Evolutionary conservation across 345 rosid species (phyloP).

Genomic region (Dipteronia sinensis): DNA sequence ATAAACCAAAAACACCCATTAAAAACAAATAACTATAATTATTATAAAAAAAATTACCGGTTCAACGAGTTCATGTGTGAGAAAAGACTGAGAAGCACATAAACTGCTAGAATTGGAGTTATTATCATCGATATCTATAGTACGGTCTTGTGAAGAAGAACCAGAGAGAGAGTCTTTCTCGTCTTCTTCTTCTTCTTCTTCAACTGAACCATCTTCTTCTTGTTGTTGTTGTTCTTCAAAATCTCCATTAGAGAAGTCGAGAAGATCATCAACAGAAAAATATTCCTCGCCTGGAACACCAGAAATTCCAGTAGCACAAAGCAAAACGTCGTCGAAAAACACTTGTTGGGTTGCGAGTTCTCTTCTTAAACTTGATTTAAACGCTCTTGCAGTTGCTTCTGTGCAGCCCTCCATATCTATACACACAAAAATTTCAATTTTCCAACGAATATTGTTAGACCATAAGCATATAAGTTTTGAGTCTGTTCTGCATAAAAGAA

Average conservation of each 20-base stretch:
- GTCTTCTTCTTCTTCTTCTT: conserved; percentile 21
- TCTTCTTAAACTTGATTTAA: conserved; percentile 55
- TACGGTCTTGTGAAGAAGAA: conserved; percentile 34
- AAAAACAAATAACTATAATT: neutral
- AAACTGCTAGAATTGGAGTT: conserved; percentile 31
- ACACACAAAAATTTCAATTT: neutral
- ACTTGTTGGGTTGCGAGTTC: conserved; percentile 45
- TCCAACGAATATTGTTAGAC: neutral
- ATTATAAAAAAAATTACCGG: conserved; percentile 32
- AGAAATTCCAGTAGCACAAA: neutral
- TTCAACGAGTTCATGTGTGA: conserved; percentile 35
- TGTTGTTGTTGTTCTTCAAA: neutral
- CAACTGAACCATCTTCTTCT: too few species aligned
- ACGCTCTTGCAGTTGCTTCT: conserved; percentile 64
- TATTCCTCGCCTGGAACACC: conserved; percentile 38
- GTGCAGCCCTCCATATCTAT: conserved; percentile 47
- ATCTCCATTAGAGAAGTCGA: conserved; percentile 58
- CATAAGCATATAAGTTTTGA: neutral
- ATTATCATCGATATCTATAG: conserved; percentile 37
- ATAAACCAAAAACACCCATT: too few species aligned
- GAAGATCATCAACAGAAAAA: conserved; percentile 70
- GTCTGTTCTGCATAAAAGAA: neutral
- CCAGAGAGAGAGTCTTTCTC: conserved; percentile 45
- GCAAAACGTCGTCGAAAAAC: conserved; percentile 36
- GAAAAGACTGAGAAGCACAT: conserved; percentile 28